Conservation (phyloP, 78 protist genomes). For the Dictyostelium intermedium region DNA sequence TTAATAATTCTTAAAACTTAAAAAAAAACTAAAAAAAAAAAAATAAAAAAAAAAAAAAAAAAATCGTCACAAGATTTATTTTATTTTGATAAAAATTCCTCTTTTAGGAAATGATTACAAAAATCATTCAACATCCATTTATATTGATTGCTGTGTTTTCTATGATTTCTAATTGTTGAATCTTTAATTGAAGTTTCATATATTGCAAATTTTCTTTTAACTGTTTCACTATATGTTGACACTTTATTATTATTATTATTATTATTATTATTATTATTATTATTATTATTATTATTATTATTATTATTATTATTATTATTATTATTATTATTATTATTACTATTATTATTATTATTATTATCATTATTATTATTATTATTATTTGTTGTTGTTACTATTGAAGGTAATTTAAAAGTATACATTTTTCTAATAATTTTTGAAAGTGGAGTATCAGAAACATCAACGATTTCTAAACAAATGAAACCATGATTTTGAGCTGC, state of each 20-base stretch:
- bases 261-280: neutral
- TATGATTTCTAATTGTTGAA: conserved; percentile 28
- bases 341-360: neutral
- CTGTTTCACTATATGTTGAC: neutral
- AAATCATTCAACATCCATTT: conserved; percentile 74
- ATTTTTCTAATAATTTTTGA: conserved; percentile 49
- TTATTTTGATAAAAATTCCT: neutral
- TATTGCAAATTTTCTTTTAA: conserved; percentile 17
- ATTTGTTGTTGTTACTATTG: neutral
- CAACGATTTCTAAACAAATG: conserved; percentile 11
- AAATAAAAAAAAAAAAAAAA: too few relatives aligned
- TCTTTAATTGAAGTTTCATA: conserved; percentile 71
- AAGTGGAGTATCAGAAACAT: conserved; percentile 51
- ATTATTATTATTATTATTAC: neutral
- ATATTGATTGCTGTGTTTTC: conserved; percentile 58
- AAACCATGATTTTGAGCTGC: conserved; percentile 50
- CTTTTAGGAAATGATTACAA: conserved; percentile 65
- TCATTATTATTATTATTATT: neutral
- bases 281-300: conserved; percentile 22
- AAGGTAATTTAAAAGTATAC: conserved; percentile 44
- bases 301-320: conserved; percentile 7
- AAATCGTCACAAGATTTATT: too few relatives aligned
- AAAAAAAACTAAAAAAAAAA: neutral
- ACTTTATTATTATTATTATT: neutral
- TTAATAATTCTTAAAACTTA: neutral